These are phyloP conservation scores for Pholiota adiposa DNA, from an alignment of 1,284 basidiomycete species.

Conservation along the genomic window DNA sequence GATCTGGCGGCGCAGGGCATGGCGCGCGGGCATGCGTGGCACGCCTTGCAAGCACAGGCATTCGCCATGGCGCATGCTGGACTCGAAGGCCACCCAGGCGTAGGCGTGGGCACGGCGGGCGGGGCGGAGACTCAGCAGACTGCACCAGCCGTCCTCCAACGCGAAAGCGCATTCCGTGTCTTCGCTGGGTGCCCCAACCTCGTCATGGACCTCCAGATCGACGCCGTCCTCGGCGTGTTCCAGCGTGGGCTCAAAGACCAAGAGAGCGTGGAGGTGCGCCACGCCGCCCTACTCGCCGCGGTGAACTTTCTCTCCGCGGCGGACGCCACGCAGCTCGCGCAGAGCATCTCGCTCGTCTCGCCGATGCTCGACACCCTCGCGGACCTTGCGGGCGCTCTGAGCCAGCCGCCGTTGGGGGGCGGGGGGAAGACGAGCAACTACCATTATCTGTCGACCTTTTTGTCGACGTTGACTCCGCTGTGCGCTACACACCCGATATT, in stretches of 20 bases:
- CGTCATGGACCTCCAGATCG: constrained; percentile 72
- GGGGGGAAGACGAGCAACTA: constrained; percentile 33
- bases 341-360: constrained; percentile 59
- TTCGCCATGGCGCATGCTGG: constrained; percentile 62
- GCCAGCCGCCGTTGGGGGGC: constrained; percentile 28
- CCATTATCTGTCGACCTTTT: constrained; percentile 60
- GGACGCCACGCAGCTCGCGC: constrained; percentile 58
- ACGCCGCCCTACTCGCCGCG: constrained; percentile 63
- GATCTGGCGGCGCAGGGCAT: constrained; percentile 77
- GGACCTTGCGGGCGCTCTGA: constrained; percentile 49
- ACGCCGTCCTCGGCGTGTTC: constrained; percentile 64
- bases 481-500: constrained; percentile 66
- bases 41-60: constrained; percentile 70
- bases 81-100: neutral
- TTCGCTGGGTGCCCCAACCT: constrained; percentile 73
- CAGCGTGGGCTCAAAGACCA: constrained; percentile 67
- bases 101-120: too few species aligned
- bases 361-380: constrained; percentile 72
- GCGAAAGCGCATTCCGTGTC: constrained; percentile 65
- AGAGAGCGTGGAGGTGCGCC: constrained; percentile 64
- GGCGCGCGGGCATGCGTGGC: constrained; percentile 76
- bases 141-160: constrained; percentile 22
- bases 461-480: constrained; percentile 74
- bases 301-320: constrained; percentile 65
- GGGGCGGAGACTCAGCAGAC: too few species aligned